Percentiles rank a stretch among this genome's conserved stretches.
Evolutionary conservation across 2,329 filamentous ascomycete genomes (phyloP).

Genomic region (Fusarium sp.): DNA sequence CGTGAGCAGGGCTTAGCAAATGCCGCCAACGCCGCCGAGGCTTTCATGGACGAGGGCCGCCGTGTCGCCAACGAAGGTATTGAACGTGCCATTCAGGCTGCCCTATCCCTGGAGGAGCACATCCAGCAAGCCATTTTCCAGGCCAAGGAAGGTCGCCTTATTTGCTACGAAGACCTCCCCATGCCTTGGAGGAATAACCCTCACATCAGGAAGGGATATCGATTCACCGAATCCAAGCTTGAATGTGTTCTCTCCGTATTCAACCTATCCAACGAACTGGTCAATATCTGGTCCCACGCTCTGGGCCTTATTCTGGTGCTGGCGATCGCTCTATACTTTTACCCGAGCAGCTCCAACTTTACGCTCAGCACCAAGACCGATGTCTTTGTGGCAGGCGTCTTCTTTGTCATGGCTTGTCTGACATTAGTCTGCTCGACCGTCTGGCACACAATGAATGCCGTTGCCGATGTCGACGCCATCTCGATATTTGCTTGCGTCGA

Average conservation of each 20-base stretch:
- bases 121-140: constrained; percentile 78
- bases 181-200: constrained; percentile 94
- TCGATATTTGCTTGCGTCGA: constrained; percentile 97
- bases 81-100: constrained; percentile 79
- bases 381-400: constrained; percentile 87
- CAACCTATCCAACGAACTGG: constrained; percentile 85
- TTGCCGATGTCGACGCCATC: constrained; percentile 86
- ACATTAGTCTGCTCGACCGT: constrained; percentile 93
- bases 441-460: constrained; percentile 99
- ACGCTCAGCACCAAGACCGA: constrained; percentile 85
- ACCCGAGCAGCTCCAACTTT: constrained; percentile 88
- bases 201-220: constrained; percentile 89
- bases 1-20: constrained; percentile 76
- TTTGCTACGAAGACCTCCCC: constrained; percentile 89
- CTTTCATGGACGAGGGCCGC: constrained; percentile 78
- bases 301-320: constrained; percentile 89
- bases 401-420: constrained; percentile 95
- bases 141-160: constrained; percentile 80
- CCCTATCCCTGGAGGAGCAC: constrained; percentile 81
- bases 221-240: constrained; percentile 89
- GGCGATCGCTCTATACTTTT: constrained; percentile 92
- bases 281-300: constrained; percentile 98
- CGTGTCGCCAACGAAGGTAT: constrained; percentile 82
- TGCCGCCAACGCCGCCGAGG: constrained; percentile 70
- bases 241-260: constrained; percentile 88